These are phyloP conservation scores for Lanmaoa pseudosensibilis DNA, from an alignment of 768 basidiomycete species.

Conservation along the genomic window DNA sequence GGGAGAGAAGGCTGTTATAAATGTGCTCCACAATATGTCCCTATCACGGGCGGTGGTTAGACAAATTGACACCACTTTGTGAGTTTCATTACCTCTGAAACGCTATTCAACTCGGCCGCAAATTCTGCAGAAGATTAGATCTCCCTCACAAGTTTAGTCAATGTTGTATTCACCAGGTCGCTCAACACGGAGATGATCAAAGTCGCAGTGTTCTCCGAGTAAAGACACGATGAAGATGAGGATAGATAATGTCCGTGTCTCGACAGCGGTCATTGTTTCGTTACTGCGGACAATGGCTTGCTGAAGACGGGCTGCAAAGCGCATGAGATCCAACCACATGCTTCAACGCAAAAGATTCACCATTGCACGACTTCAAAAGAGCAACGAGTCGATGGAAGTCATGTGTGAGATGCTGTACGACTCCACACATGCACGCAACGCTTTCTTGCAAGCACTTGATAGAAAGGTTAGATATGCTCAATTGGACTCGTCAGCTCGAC, in stretches of 20 bases:
- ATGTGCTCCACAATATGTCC: constrained; percentile 80
- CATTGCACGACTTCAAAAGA: constrained; percentile 82
- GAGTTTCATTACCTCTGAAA: constrained; percentile 48
- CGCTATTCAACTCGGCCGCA: constrained; percentile 52
- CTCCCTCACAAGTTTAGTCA: not conserved
- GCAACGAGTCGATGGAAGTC: constrained; percentile 78
- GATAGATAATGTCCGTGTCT: constrained; percentile 58
- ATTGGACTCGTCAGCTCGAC: constrained; percentile 15
- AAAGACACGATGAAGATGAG: constrained; percentile 84
- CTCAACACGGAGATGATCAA: constrained; percentile 71
- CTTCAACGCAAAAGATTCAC: constrained; percentile 36
- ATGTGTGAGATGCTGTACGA: constrained; percentile 81
- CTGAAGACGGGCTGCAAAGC: constrained; percentile 56
- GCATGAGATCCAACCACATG: constrained; percentile 4
- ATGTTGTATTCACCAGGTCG: constrained; percentile 49
- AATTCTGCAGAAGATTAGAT: constrained; percentile 42
- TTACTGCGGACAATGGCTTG: constrained; percentile 48
- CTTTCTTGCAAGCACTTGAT: constrained; percentile 82
- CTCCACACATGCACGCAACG: constrained; percentile 88
- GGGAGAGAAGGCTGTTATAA: constrained; percentile 65
- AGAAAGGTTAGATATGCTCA: not conserved
- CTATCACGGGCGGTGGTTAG: constrained; percentile 33
- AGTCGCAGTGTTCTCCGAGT: constrained; percentile 86
- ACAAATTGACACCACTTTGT: not conserved
- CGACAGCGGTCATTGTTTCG: constrained; percentile 45